These are phyloP conservation scores for Fusarium irregulare DNA, from an alignment of 2,329 filamentous ascomycete genomes.

Conservation along the genomic window DNA sequence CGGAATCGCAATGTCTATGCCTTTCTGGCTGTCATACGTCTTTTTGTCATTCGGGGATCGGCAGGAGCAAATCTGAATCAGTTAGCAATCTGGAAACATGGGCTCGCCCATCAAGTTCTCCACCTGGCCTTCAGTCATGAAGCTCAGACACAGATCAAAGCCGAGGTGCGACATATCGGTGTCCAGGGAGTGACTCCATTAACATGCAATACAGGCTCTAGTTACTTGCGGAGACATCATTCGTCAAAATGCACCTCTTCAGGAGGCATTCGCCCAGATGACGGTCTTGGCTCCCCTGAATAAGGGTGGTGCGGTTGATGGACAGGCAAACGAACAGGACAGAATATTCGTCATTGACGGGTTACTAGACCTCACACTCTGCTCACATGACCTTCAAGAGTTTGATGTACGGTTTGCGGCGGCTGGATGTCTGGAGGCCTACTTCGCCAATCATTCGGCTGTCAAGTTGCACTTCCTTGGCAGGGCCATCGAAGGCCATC, in stretches of 20 bases:
- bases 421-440: slow-evolving; percentile 91
- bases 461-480: slow-evolving; percentile 88
- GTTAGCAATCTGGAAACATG: slow-evolving; percentile 83
- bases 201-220: slow-evolving; percentile 69
- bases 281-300: slow-evolving; percentile 75
- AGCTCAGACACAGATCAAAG: slow-evolving; percentile 80
- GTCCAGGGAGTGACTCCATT: slow-evolving; percentile 10
- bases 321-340: slow-evolving; percentile 62
- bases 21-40: slow-evolving; percentile 82
- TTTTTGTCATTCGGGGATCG: slow-evolving; percentile 87
- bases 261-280: slow-evolving; percentile 90
- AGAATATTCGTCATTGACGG: slow-evolving; percentile 93
- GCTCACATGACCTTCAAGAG: slow-evolving; percentile 71
- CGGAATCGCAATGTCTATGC: slow-evolving; percentile 93
- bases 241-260: slow-evolving; percentile 79
- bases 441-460: slow-evolving; percentile 83
- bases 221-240: slow-evolving; percentile 90
- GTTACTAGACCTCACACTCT: slow-evolving; percentile 83
- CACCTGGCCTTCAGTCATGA: slow-evolving; percentile 82
- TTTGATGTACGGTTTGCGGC: slow-evolving; percentile 87
- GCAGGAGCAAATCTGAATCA: slow-evolving; percentile 86
- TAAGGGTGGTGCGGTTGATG: slow-evolving; percentile 49
- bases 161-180: slow-evolving; percentile 68
- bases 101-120: slow-evolving; percentile 81
- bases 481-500: slow-evolving; percentile 89